Percentiles rank a stretch among this genome's conserved stretches.
Conservation (phyloP, 108 stramenopile genomes). For the Nannochloropsis salina region DNA sequence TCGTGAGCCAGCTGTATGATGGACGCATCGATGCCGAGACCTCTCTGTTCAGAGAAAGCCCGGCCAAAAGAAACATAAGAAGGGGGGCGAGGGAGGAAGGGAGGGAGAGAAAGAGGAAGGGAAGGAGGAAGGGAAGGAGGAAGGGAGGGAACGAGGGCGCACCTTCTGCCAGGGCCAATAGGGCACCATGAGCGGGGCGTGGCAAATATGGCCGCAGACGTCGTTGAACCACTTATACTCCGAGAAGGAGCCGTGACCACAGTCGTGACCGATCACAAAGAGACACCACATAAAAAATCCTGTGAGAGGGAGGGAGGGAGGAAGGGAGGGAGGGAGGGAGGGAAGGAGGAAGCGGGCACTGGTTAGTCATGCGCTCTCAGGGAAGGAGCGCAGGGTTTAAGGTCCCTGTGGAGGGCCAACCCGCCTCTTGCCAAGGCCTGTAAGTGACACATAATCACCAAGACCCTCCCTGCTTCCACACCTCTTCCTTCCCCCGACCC, state of each 20-base stretch:
- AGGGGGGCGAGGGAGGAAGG: neutral
- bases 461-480: too few relatives aligned
- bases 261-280: slow-evolving; percentile 57
- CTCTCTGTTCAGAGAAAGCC: slow-evolving; percentile 22
- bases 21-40: neutral
- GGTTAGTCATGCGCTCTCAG: too few relatives aligned
- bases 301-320: neutral
- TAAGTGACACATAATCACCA: too few relatives aligned
- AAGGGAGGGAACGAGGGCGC: neutral
- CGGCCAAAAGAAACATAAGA: too few relatives aligned
- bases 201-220: slow-evolving; percentile 52
- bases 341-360: too few relatives aligned
- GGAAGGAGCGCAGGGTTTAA: too few relatives aligned
- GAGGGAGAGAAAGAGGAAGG: neutral
- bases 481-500: neutral
- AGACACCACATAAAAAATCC: slow-evolving; percentile 54
- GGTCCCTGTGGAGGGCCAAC: too few relatives aligned
- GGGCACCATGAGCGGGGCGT: slow-evolving; percentile 52
- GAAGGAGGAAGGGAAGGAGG: neutral
- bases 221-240: slow-evolving; percentile 50
- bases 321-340: neutral
- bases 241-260: slow-evolving; percentile 54
- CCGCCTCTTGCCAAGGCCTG: too few relatives aligned
- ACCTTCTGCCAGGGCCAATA: slow-evolving; percentile 52
- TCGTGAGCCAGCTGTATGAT: neutral